Evolutionary conservation across 2,329 filamentous ascomycete species (phyloP).

Genomic region (Beauveria bassiana): DNA sequence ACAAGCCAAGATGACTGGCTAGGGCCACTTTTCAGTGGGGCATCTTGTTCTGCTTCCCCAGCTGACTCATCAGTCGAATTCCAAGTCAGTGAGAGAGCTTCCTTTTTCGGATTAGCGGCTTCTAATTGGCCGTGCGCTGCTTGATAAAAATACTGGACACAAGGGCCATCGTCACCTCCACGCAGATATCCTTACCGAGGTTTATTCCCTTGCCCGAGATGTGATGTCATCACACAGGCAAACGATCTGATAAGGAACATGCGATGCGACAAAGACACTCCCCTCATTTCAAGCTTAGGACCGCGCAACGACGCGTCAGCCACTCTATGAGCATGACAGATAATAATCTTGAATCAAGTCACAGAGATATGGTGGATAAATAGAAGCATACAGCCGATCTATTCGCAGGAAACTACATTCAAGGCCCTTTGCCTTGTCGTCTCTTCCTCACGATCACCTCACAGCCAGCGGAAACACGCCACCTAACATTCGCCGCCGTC

Average conservation of each 20-base stretch:
- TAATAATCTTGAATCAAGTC: too few species aligned
- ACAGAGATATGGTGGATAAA: too few species aligned
- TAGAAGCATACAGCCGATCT: too few species aligned
- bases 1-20: not conserved
- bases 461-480: not conserved
- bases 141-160: not conserved
- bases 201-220: not conserved
- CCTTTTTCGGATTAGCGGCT: not conserved
- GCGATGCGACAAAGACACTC: not conserved
- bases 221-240: conserved; percentile 1
- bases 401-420: too few species aligned
- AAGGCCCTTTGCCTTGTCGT: not conserved
- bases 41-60: too few species aligned
- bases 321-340: not conserved
- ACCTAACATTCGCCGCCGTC: conserved; percentile 11
- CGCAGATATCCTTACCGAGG: not conserved
- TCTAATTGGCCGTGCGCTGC: not conserved
- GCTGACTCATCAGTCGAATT: not conserved
- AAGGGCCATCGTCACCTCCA: not conserved
- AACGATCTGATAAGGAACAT: conserved; percentile 1
- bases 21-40: not conserved
- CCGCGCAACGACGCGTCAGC: too few species aligned
- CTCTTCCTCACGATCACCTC: not conserved
- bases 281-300: not conserved
- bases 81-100: not conserved